phyloP scores from a whole-genome alignment of 805 yeast genomes.

The Cyberlindnera misumaiensis region DNA sequence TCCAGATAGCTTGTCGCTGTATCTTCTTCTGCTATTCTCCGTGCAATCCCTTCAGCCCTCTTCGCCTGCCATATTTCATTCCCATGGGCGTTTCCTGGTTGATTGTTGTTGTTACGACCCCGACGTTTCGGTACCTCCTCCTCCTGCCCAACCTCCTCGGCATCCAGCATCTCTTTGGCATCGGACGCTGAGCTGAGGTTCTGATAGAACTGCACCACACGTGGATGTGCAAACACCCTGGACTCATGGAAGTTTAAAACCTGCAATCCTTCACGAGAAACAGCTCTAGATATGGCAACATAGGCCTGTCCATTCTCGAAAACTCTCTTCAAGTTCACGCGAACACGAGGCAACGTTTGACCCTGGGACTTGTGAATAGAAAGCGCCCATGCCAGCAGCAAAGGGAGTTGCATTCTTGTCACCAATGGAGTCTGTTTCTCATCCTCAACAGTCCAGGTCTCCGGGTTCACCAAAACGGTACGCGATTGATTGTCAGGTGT shows the following conservation, averaged over 20 bases:
- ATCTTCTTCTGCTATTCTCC: too few relatives aligned
- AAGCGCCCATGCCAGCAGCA: constrained; percentile 92
- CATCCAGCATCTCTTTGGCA: not conserved
- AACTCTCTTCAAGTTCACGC: constrained; percentile 66
- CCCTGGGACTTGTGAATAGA: constrained; percentile 97
- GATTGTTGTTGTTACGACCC: too few relatives aligned
- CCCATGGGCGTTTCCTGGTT: too few relatives aligned
- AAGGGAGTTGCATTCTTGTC: constrained; percentile 72
- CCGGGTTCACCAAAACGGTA: constrained; percentile 75
- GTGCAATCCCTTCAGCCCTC: too few relatives aligned
- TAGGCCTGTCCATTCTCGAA: constrained; percentile 95
- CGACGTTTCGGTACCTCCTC: not conserved
- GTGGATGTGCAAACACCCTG: constrained; percentile 62
- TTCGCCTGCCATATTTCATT: too few relatives aligned
- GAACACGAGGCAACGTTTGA: constrained; percentile 69
- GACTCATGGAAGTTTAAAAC: constrained; percentile 61
- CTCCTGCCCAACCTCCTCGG: not conserved
- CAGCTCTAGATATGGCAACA: constrained; percentile 91
- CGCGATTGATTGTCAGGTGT: constrained; percentile 66
- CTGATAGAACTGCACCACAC: constrained; percentile 65
- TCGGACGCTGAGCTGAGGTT: constrained; percentile 31
- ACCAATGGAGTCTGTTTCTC: constrained; percentile 63
- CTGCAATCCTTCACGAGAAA: constrained; percentile 74
- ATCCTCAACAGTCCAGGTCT: constrained; percentile 75
- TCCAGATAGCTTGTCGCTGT: too few relatives aligned